Base-by-base conservation (phyloP, 768 basidiomycete species). In the Tubosaeta sp. region DNA sequence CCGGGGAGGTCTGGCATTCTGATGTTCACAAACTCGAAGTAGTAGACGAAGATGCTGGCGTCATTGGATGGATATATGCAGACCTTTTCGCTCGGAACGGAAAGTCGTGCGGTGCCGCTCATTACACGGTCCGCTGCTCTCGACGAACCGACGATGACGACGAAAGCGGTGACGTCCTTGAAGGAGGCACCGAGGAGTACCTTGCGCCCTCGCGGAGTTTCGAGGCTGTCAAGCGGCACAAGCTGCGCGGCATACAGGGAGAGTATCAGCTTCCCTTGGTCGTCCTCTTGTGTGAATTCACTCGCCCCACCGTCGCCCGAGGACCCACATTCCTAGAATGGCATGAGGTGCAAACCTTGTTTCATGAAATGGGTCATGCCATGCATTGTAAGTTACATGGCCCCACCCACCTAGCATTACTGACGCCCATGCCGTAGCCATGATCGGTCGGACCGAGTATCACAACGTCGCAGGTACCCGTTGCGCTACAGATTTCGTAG, bases 361-460 rank as follows among this genome's bases (percentile, higher is more conserved):
- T 94, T 71, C 96, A 99, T 61, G 96, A 99, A 71, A 96, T 98
- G 93, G 96, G 96, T 1, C 96, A 99, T 71, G 96, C 96, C 11
- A 93, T 99, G 82, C 96, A 99, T 66, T 99, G 96, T 97, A 62
- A 77, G 93, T 76, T 14, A n/a, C 12, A 36, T 57, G 14, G 18
- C 48, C 34, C 18, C 24, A 27, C 30, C 35, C 45, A 24, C 38
- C 30, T 55, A 40, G 16, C 27, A 46, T 31, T n/a, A 40, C 30
- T 49, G 6, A 52, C 44, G 53, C 32, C 49, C 48, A 43, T 52
- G 39, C 27, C 24, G 12, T 59, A 98, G 95, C 96, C 1, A 99
- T 99, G 96, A 86, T 98, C 55, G 95, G 95, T 39, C 80, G 90
- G 41, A 98, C 94, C 8, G 94, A 94, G 61, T 96, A 95, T 63